Conservation (phyloP, 2,329 filamentous ascomycete genomes). For the Scedosporium aurantiacum region DNA sequence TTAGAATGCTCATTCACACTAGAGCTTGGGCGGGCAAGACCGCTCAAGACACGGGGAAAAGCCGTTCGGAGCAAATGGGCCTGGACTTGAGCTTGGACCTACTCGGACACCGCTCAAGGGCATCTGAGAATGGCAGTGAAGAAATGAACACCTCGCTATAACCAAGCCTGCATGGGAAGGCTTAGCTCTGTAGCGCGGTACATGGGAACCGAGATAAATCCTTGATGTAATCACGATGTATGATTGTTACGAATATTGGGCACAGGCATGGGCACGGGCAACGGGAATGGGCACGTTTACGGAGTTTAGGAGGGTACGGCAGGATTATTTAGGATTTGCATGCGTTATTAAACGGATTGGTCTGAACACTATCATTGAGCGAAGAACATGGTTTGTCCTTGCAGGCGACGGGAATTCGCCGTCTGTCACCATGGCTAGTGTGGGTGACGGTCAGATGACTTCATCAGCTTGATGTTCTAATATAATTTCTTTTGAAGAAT, state of each 20-base stretch:
- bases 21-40: conserved; percentile 74
- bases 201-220: not conserved
- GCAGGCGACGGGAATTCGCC: too few relatives aligned
- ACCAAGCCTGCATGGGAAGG: not conserved
- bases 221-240: conserved; percentile 3
- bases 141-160: conserved; percentile 36
- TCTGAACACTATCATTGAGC: too few relatives aligned
- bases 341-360: not conserved
- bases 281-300: not conserved
- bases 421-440: too few relatives aligned
- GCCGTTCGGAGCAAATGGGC: conserved; percentile 23
- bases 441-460: too few relatives aligned
- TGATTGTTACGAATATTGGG: not conserved
- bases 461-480: too few relatives aligned
- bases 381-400: too few relatives aligned
- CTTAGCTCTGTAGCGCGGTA: not conserved
- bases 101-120: conserved; percentile 15
- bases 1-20: conserved; percentile 69
- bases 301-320: not conserved
- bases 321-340: not conserved
- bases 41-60: conserved; percentile 27
- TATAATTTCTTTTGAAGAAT: not conserved
- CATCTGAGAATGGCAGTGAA: conserved; percentile 33
- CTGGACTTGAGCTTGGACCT: conserved; percentile 25
- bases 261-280: not conserved